These are phyloP conservation scores for Tuber microsphaerosporum DNA, from an alignment of 495 filamentous ascomycete species.

Conservation along the genomic window DNA sequence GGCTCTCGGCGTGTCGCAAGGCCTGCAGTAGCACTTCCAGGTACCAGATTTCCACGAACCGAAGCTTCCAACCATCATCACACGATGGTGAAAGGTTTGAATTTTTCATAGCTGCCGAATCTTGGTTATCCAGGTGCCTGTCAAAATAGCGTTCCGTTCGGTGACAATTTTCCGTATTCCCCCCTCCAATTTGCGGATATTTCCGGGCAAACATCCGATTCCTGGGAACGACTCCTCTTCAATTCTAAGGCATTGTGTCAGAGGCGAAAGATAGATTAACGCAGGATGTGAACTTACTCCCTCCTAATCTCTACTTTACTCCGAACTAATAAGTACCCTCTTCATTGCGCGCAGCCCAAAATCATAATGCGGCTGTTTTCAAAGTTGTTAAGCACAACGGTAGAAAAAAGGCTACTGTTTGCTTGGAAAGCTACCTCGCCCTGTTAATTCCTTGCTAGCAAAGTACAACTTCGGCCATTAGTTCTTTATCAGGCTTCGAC, in stretches of 20 bases:
- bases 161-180: slow-evolving; percentile 74
- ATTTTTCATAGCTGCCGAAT: slow-evolving; percentile 95
- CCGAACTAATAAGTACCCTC: slow-evolving; percentile 86
- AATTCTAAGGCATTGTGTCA: slow-evolving; percentile 46
- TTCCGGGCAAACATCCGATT: slow-evolving; percentile 83
- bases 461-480: slow-evolving; percentile 98
- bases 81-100: slow-evolving; percentile 93
- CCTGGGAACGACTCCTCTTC: slow-evolving; percentile 84
- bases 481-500: slow-evolving; percentile 99
- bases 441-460: slow-evolving; percentile 98
- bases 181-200: slow-evolving; percentile 65
- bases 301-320: slow-evolving; percentile 84
- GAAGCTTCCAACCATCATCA: slow-evolving; percentile 98
- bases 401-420: slow-evolving; percentile 98
- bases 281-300: slow-evolving; percentile 28
- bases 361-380: slow-evolving; percentile 97
- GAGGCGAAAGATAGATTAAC: background rate
- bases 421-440: slow-evolving; percentile 83
- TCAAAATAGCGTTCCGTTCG: slow-evolving; percentile 77
- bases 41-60: slow-evolving; percentile 90
- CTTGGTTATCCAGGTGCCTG: slow-evolving; percentile 92
- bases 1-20: slow-evolving; percentile 76
- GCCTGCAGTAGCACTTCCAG: slow-evolving; percentile 92
- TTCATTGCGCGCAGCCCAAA: slow-evolving; percentile 98
- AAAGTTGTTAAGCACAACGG: slow-evolving; percentile 66